Base-by-base conservation (phyloP, 2,329 filamentous ascomycete species). In the Myrmaecium sp. region DNA sequence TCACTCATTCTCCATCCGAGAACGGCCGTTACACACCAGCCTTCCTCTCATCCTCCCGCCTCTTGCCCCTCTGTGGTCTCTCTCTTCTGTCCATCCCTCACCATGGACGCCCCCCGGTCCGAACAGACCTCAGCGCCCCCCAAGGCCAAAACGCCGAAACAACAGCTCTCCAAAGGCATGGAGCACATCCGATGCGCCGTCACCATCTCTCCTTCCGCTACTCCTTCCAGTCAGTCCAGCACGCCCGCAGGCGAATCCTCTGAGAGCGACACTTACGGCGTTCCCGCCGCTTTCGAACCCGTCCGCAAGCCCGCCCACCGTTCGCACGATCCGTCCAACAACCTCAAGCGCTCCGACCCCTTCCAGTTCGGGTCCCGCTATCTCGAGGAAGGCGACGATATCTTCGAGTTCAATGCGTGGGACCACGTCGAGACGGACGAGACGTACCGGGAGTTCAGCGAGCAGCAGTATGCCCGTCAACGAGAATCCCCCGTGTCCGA, bases 381-480 rank as follows among this genome's bases (percentile, higher is more conserved):
- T 44, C 69, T 98, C 27, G 72, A 78, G 42, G 66, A 86, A 50
- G 70, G 73, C 46, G 84, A 93, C 57, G 67, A 95, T 49, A 80
- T 92, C 43, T 98, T 86, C 57, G 78, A 91, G 51, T 93, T 89
- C 69, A 98, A 98, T 53, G 89, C 89, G 19, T 98, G 89, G 89
- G 89, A 98, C 51, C 86, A 98, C 50, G 89, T 95, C 47, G 76
- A 86, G 54, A 83, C 83, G 49, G 86, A 95, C 57, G 72, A 81
- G 40, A 66, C 74, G 21, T 95, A 93, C 63, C 74, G 76, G 46
- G 70, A 78, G 46, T 93, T 89, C 52, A 75, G 83, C 33, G 72
- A 84, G 53, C 57, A 73, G 45, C 89, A 95, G 57, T 86, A 79
- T 47, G 68, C 69, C 24, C 77, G 76, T 55, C 89, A 98, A 57